A percentile compares a stretch with the other conserved stretches of the same genome.
Evolutionary conservation across 345 rosid genomes (phyloP).

Genomic region (Boechera divaricarpa): DNA sequence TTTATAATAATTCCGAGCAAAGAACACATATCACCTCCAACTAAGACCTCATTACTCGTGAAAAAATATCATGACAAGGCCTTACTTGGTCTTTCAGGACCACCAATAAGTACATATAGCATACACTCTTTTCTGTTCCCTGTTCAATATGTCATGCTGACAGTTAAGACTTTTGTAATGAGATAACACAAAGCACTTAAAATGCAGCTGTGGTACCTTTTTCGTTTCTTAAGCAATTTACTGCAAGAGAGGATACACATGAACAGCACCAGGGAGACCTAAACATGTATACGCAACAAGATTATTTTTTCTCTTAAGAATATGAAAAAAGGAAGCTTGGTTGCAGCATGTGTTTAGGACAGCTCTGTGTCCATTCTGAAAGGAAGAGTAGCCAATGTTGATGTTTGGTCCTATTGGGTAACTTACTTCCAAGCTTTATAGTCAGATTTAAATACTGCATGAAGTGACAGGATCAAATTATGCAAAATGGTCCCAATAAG

Average conservation of each 20-base stretch:
- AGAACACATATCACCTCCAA: conserved; percentile 35
- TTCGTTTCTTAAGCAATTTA: conserved; percentile 27
- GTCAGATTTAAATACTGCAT: conserved; percentile 48
- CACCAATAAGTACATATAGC: conserved; percentile 39
- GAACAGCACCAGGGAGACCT: conserved; percentile 18
- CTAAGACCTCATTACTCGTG: conserved; percentile 23
- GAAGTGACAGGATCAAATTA: conserved; percentile 39
- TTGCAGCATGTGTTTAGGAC: conserved; percentile 10
- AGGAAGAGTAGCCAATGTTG: conserved; percentile 28
- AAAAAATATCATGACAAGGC: conserved; percentile 31
- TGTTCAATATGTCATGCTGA: conserved; percentile 33
- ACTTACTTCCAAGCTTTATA: conserved; percentile 38
- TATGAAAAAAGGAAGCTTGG: conserved; percentile 9
- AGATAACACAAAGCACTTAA: not conserved
- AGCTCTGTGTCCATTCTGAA: conserved; percentile 29
- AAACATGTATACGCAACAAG: conserved; percentile 20
- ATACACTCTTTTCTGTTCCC: conserved; percentile 30
- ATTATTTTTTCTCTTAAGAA: not conserved
- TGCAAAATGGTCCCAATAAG: conserved; percentile 60
- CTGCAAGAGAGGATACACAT: conserved; percentile 20
- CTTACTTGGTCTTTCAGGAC: conserved; percentile 39
- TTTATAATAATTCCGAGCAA: conserved; percentile 18
- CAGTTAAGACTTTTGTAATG: conserved; percentile 25
- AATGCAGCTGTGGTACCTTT: conserved; percentile 7
- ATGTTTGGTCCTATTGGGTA: conserved; percentile 34